A percentile compares a stretch with the other conserved stretches of the same genome.
Evolutionary conservation across 148 eudicot genomes (phyloP).

Genomic region (Dianthus caryophyllus): DNA sequence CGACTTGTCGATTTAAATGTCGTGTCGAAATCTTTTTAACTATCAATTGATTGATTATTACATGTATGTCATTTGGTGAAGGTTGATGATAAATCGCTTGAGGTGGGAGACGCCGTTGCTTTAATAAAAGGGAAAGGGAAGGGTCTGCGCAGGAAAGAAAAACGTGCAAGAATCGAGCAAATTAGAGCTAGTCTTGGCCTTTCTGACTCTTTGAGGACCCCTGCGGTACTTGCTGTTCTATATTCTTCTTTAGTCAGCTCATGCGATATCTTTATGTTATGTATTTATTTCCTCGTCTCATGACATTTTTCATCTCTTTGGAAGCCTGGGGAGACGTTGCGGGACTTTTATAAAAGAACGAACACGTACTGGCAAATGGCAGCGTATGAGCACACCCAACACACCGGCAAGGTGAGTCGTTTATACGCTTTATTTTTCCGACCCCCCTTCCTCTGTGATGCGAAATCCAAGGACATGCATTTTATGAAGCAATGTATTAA

Average conservation of each 20-base stretch:
- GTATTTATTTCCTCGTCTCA: not conserved
- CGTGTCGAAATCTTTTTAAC: not conserved
- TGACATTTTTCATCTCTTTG: conserved; percentile 1
- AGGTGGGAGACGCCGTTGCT: conserved; percentile 84
- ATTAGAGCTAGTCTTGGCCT: conserved; percentile 97
- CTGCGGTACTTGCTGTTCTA: conserved; percentile 44
- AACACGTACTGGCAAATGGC: conserved; percentile 99
- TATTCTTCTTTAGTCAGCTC: not conserved
- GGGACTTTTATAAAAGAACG: conserved; percentile 90
- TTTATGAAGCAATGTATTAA: not conserved
- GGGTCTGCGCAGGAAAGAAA: conserved; percentile 83
- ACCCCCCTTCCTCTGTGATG: conserved; percentile 1
- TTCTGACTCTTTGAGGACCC: conserved; percentile 92
- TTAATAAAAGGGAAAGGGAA: conserved; percentile 75
- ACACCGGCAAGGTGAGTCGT: conserved; percentile 83
- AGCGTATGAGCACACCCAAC: conserved; percentile 95
- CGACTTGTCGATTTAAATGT: not conserved
- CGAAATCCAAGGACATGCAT: not conserved
- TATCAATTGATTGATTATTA: conserved; percentile 1
- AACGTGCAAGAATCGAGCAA: conserved; percentile 86
- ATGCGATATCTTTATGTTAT: not conserved
- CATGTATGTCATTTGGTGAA: conserved; percentile 24
- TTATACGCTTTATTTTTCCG: conserved; percentile 1
- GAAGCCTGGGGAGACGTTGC: conserved; percentile 93
- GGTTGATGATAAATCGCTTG: conserved; percentile 42